Conservation (phyloP, 2,329 filamentous ascomycete species). For the Ilyonectria robusta region DNA sequence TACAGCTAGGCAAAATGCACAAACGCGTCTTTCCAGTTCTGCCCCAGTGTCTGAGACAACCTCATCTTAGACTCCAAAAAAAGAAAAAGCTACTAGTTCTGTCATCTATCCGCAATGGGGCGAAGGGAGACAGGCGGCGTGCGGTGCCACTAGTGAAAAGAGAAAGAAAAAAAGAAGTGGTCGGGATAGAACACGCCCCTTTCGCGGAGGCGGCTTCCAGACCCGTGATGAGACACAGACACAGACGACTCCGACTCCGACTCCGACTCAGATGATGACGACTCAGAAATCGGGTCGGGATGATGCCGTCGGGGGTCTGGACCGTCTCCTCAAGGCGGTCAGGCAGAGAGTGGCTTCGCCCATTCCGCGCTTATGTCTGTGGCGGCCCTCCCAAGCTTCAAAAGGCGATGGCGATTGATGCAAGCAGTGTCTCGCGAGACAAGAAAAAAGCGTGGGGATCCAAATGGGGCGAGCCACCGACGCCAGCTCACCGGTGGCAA, state of each 20-base stretch:
- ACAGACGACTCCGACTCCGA: no score
- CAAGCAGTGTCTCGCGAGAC: constrained; percentile 38
- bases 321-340: neutral
- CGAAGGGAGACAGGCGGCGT: neutral
- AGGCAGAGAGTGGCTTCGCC: neutral
- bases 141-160: neutral
- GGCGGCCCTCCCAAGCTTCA: neutral
- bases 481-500: constrained; percentile 17
- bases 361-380: constrained; percentile 20
- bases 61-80: constrained; percentile 9
- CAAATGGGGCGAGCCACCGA: neutral
- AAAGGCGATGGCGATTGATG: constrained; percentile 25
- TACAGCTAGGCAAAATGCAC: neutral
- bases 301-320: neutral
- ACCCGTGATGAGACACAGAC: constrained; percentile 6
- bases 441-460: constrained; percentile 7
- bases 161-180: neutral
- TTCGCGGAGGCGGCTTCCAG: constrained; percentile 12
- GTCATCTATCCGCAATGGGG: constrained; percentile 3
- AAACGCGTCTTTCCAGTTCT: neutral
- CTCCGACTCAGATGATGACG: neutral
- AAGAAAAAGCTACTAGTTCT: neutral
- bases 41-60: constrained; percentile 3
- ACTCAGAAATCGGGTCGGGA: neutral
- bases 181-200: neutral